phyloP scores from a whole-genome alignment of 2,329 filamentous ascomycete species.

The Aspergillus sp. region DNA sequence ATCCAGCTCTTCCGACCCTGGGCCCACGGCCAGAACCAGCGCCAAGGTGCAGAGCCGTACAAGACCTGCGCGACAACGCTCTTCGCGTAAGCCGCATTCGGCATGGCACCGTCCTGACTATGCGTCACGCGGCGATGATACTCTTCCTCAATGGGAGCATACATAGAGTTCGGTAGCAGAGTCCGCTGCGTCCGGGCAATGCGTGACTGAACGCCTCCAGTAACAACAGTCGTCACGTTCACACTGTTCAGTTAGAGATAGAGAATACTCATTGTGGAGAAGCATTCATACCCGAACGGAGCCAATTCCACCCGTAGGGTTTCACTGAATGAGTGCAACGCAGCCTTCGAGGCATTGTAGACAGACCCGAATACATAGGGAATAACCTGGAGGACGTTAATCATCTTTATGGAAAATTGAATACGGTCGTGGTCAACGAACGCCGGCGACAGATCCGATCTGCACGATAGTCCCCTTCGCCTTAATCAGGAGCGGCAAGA shows the following conservation, averaged over 20 bases:
- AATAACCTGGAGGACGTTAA: constrained; percentile 29
- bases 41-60: constrained; percentile 42
- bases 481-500: constrained; percentile 52
- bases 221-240: constrained; percentile 54
- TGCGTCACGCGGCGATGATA: constrained; percentile 53
- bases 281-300: constrained; percentile 41
- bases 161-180: constrained; percentile 49
- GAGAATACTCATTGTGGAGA: background rate
- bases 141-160: constrained; percentile 50
- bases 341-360: constrained; percentile 61
- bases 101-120: constrained; percentile 53
- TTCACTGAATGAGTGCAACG: constrained; percentile 57
- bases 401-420: background rate
- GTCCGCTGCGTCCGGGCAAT: constrained; percentile 53
- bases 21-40: constrained; percentile 51
- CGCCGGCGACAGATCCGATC: constrained; percentile 44
- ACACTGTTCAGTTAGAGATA: constrained; percentile 34
- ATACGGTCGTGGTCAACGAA: constrained; percentile 6
- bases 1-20: constrained; percentile 37
- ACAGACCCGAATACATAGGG: constrained; percentile 45
- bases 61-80: constrained; percentile 55
- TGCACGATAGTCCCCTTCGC: constrained; percentile 46
- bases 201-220: constrained; percentile 59
- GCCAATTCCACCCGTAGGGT: constrained; percentile 57
- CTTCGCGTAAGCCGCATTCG: constrained; percentile 52